Base-by-base conservation (phyloP, 306 rosid genomes). In the Gleditsia sinensis region DNA sequence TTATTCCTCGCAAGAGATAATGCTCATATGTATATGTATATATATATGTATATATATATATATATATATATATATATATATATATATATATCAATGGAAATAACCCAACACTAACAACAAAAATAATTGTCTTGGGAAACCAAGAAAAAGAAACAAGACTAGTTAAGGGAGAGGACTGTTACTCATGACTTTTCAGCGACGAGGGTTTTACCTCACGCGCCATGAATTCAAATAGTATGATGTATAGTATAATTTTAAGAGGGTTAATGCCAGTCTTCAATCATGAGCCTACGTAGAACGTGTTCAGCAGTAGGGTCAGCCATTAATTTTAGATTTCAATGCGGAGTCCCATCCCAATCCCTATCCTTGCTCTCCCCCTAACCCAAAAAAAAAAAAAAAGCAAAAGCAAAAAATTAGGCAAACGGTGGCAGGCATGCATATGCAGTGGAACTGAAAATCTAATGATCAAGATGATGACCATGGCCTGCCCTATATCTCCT, bases 241-340 rank as follows among this genome's bases (percentile, higher is more conserved):
- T 42, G 16, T 11, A 12, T 42, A 2, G 48, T 49, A 49, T 49
- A 16, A 53, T 10, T 39, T 37, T 40, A 25, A 34, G 55, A 51
- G 56, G 64, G 19, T 7, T 59, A 24, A 25, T 71, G 88, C 79
- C 91, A 81, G 83, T 45, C 28, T 64, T 82, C 88, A 79, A 87
- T 85, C 90, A 87, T 87, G 82, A 85, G 83, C 43, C 84, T 73
- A 79, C 13, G n/a, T 58, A 57, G 24, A 59, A 70, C 20, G 75
- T 36, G 76, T 30, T 36, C 33, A 49, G 24, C 28, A 54, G 40
- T 37, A 34, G 77, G 51, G 42, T 45, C 77, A n/a, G 76, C 36
- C 59, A 45, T 42, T 68, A 50, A 69, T 34, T 75, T 30, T 39
- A 1, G 21, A 1, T 59, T 59, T 32, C 1, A 80, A 61, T 80